Evolutionary conservation across 805 yeast species (phyloP), one percentile per base, ranked within the genome.

Genomic region (Yarrowia porcina): DNA sequence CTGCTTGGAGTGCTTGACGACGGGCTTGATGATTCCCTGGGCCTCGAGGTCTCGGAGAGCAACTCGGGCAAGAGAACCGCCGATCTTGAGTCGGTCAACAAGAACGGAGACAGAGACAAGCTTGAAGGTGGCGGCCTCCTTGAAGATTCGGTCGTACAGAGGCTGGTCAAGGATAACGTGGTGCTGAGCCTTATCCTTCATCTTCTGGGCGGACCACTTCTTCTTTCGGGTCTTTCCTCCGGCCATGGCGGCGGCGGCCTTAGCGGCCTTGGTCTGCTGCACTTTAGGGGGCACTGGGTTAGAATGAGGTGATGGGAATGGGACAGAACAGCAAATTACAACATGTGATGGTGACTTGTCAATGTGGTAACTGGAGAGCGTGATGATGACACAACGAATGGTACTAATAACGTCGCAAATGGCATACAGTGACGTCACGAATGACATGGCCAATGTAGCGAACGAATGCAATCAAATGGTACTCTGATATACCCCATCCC

Each of bases 161-260:
- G 94, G 96, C 85, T 94, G 97, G 82, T 94, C 99, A 76, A 94
- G 85, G 80, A 89, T 83, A 76, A 94, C 92, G 78, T 91, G 87
- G 87, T 94, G 99, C 81, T 90, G 93, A 75, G 99, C 98, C 96
- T 89, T 93, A 84, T 94, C 99, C 92, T 96, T 94, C 82, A 91
- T 97, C 88, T 96, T 91, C 83, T 97, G 97, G 88, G 93, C 92
- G 89, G 96, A 89, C 99, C 98, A 94, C 97, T 94, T 94, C 96
- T 94, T 93, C 91, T 94, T 94, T 82, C 97, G 90, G 80, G 93
- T 91, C 89, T 92, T 92, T 88, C 97, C 97, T 89, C 97, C 97
- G 81, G 97, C 97, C 88, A 90, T 85, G 81, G 97, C 98, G 85
- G 98, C 98, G 78, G 98, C 97, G 79, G 97, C 97, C 86, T 93